Base-by-base conservation (phyloP, 306 rosid species). In the Prunus mongolica region DNA sequence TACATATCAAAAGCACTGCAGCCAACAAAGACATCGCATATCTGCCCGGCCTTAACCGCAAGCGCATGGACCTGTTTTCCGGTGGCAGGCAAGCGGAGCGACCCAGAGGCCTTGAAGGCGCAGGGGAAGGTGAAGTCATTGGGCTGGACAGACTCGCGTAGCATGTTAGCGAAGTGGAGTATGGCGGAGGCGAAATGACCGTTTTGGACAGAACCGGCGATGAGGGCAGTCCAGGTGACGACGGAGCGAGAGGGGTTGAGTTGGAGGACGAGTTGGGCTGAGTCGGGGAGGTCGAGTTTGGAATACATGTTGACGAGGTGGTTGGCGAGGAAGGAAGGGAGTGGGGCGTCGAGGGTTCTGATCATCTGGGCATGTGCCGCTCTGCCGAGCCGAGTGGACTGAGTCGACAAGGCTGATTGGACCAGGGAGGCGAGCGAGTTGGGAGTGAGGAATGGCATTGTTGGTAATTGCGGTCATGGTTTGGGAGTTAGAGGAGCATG, bases 121-220 rank as follows among this genome's bases (percentile, higher is more conserved):
- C 96, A 91, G 13, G 97, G 97, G 66, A 87, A 90, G 2, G 98
- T 91, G 85, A 93, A 93, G 83, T 93, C 97, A 49, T 93, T 93
- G 46, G 98, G 94, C 25, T 50, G 84, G 79, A 93, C 65, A 20
- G 38, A 56, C 38, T 88, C 87, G 2, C 83, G 86, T 52, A 80
- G 90, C 98, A 93, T 93, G 84, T 81, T n/a, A 25, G 82, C 63
- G 70, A 93, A 91, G 56, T 84, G 86, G 27, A 65, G 66, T 13
- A 93, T 74, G 49, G 97, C 89, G 3, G 89, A 25, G 10, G 54
- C 11, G 55, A 84, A 91, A 68, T 65, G 96, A 20, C 84, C 82
- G 56, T 93, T 91, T 24, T 86, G 89, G 72, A 91, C 96, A 18
- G 88, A 86, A 5, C 97, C 97, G 45, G 98, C 88, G 67, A 93